Evolutionary conservation across 805 yeast genomes (phyloP), one percentile per base, ranked within the genome.

Genomic region (Candida chauliodis): DNA sequence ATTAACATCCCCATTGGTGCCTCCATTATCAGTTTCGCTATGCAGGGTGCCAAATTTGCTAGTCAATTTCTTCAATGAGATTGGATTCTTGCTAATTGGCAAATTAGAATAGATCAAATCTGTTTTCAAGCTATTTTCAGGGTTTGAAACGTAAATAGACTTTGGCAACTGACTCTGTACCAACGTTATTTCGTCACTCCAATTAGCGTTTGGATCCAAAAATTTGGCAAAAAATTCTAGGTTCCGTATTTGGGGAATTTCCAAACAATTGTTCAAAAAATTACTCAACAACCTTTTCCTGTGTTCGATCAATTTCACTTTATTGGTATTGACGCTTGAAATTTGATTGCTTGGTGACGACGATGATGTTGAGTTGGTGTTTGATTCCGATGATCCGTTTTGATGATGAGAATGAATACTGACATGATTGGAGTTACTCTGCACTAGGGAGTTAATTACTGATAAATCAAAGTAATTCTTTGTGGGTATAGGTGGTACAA

Each of bases 401-500:
- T 17, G 27, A n/a, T 23, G 24, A 18, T 34, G 28, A 8, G 26
- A 23, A 5, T 15, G 30, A 10, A 21, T 16, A 15, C 14, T 27
- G 19, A 8, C 21, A 7, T 11, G 33, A 30, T 27, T 34, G 13
- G 30, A 26, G 10, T 37, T 13, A 15, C n/a, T 32, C 16, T 27
- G 34, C 6, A 44, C 34, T 2, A 61, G 66, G 8, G 64, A 44
- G 37, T 36, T 36, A 30, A 66, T 48, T 27, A 60, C 44, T 5
- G 54, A 53, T 25, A 66, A 56, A 30, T 64, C 59, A 29, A 63
- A 47, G 47, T 66, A 68, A 44, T 68, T 66, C 42, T 69, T 69
- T 0, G 71, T 69, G 0, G 99, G 99, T 8, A 93, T 91, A 1
- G 98, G 97, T 5, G 99, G 99, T 4, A 93, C 78, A 3, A 93